Evolutionary conservation across 208 protist species (phyloP), one percentile per base, ranked within the genome.

Genomic region (Lotmaria passim): DNA sequence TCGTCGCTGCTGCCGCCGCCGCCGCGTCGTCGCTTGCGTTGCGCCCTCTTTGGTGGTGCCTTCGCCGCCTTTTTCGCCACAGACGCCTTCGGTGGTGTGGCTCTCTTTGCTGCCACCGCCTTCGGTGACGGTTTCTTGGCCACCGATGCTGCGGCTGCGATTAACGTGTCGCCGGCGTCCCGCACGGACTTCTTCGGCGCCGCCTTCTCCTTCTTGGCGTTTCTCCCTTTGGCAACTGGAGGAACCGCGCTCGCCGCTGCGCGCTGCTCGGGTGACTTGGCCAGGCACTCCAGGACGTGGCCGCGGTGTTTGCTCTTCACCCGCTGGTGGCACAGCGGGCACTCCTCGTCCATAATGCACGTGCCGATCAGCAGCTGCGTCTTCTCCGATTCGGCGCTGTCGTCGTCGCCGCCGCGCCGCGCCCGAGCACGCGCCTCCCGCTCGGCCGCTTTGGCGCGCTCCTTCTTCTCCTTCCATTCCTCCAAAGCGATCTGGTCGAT

Each of bases 261-360:
- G 2, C 43, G 58, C 43, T 34, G 41, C 57, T 59, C 23, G 3
- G 65, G 33, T 7, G 63, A 23, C 47, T 55, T 80, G 17, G 67
- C 59, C 38, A 82, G 8, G 66, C 89, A 94, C 58, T n/a, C 59
- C 57, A 83, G 57, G 14, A 94, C 78, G 61, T 94, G 89, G 30
- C 62, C 47, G 1, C 79, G 65, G 62, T 94, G 89, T 12, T 85
- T 60, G 55, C 75, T 72, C 26, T 73, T 79, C 26, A 92, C 75
- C 0, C 75, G 67, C 46, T 73, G 58, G 19, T 83, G 66, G 72
- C 89, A 94, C 26, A 91, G 60, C 4, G 89, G 89, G 69, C 89
- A 94, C 57, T 76, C 53, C 39, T 87, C 82, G 48, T 94, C 71
- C 38, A 94, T 74, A 53, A 94, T 55, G 67, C 86, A 94, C 21